These are phyloP conservation scores for Monilinia laxa DNA, from an alignment of 2,329 filamentous ascomycete genomes.

Conservation along the genomic window DNA sequence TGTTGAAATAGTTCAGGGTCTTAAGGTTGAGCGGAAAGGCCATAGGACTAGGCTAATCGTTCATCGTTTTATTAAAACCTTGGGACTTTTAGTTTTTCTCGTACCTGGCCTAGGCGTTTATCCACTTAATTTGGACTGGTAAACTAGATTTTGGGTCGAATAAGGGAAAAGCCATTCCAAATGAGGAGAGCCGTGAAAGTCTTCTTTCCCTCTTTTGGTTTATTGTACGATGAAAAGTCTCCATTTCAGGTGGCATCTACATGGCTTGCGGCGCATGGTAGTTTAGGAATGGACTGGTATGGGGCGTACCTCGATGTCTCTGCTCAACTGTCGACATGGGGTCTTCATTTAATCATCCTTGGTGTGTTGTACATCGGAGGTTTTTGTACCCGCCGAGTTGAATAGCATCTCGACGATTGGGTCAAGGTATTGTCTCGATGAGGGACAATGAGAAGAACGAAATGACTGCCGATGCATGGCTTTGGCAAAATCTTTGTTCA, in stretches of 20 bases:
- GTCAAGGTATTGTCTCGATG: not conserved
- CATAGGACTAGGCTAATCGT: not conserved
- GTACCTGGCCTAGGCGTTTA: not conserved
- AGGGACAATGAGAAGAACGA: not conserved
- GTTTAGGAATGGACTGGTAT: not conserved
- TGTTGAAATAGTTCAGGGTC: not conserved
- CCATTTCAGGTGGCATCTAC: not conserved
- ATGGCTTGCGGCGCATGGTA: not conserved
- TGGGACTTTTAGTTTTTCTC: constrained; percentile 2
- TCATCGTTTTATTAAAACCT: not conserved
- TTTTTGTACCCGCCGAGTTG: not conserved
- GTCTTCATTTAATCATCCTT: not conserved
- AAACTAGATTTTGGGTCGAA: not conserved
- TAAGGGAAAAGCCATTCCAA: not conserved
- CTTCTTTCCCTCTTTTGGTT: not conserved
- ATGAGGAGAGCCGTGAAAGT: not conserved
- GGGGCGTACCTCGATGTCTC: not conserved
- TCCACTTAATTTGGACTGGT: not conserved
- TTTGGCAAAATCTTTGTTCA: not conserved
- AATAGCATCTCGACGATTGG: not conserved
- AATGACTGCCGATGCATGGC: not conserved
- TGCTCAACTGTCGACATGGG: not conserved
- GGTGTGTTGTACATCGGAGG: not conserved
- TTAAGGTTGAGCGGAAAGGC: not conserved
- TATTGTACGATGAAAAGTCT: not conserved